Percentiles rank a stretch among this genome's conserved stretches.
These are phyloP conservation scores for Rhododendron kiyosumense DNA, from an alignment of 148 eudicot genomes.

Conservation along the genomic window DNA sequence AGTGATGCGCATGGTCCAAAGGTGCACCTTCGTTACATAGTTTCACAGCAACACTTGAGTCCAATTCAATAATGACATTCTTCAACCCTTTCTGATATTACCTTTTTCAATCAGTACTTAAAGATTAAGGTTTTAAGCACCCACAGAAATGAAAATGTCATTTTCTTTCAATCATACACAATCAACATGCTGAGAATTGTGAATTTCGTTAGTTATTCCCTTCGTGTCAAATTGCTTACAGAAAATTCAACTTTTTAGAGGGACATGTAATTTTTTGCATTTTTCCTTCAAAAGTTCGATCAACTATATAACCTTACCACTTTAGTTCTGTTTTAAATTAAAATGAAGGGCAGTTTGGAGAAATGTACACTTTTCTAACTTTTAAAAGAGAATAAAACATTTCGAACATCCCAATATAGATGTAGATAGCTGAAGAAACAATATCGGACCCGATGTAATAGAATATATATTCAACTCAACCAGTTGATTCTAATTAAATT, in stretches of 20 bases:
- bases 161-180: background rate
- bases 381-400: background rate
- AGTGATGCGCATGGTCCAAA: too few relatives aligned
- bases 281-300: background rate
- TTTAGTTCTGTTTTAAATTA: background rate
- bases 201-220: background rate
- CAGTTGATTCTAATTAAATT: background rate
- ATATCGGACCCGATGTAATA: background rate
- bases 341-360: background rate
- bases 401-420: background rate
- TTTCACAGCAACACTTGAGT: too few relatives aligned
- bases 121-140: background rate
- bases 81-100: background rate
- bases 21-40: too few relatives aligned
- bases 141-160: background rate
- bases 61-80: too few relatives aligned
- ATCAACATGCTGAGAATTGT: background rate
- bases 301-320: background rate
- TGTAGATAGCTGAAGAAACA: background rate
- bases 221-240: background rate
- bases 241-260: background rate
- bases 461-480: background rate
- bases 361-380: background rate
- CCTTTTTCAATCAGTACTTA: background rate
- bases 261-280: background rate